phyloP scores from a whole-genome alignment of 495 filamentous ascomycete species.

The Tuber umbilicatum region DNA sequence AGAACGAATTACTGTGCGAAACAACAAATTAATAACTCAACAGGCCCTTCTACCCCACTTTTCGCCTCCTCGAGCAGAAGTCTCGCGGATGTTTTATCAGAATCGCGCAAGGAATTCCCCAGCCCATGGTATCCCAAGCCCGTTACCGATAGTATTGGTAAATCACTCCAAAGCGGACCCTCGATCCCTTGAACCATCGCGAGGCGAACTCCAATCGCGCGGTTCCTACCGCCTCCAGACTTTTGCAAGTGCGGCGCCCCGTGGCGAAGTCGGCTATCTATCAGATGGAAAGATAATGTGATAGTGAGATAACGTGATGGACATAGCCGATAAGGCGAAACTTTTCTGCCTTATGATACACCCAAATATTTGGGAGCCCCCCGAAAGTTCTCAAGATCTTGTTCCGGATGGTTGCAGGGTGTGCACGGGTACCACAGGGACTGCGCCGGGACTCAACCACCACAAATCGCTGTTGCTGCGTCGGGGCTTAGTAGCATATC shows the following conservation, averaged over 20 bases:
- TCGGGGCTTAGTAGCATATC: not conserved
- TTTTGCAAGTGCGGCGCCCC: not conserved
- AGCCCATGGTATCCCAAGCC: not conserved
- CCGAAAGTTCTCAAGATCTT: no score
- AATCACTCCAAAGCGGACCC: not conserved
- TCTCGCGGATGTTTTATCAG: not conserved
- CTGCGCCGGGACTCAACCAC: not conserved
- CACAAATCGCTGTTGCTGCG: not conserved
- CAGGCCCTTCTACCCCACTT: not conserved
- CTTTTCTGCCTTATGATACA: no score
- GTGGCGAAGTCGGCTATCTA: not conserved
- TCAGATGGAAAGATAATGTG: not conserved
- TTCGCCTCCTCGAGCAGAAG: not conserved
- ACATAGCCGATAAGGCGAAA: not conserved
- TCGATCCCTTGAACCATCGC: not conserved
- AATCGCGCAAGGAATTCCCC: not conserved
- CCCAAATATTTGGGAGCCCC: no score
- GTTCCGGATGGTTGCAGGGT: no score
- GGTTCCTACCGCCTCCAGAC: not conserved
- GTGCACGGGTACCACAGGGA: no score
- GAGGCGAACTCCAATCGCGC: not conserved
- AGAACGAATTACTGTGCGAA: not conserved
- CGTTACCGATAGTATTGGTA: not conserved
- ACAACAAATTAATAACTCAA: not conserved
- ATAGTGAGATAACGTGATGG: not conserved